These are phyloP conservation scores for Mycena polygramma DNA, from an alignment of 768 basidiomycete genomes.

Conservation along the genomic window DNA sequence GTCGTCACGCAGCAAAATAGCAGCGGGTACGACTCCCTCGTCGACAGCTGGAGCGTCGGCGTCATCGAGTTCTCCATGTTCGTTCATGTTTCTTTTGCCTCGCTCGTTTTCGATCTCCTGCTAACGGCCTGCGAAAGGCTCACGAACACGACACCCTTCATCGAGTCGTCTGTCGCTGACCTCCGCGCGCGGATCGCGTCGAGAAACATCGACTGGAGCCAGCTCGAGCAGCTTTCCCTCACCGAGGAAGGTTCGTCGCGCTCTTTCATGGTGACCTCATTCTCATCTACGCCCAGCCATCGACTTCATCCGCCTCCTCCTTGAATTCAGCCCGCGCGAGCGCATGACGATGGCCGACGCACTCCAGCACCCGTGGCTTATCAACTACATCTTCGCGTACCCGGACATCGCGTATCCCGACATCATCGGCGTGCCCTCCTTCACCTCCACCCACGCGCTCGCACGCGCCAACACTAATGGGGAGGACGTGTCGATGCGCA, in stretches of 20 bases:
- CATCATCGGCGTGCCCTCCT: constrained; percentile 11
- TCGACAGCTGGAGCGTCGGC: constrained; percentile 97
- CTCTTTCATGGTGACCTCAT: constrained; percentile 5
- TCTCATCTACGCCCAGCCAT: constrained; percentile 55
- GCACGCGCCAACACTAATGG: constrained; percentile 34
- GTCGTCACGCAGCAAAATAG: constrained; percentile 77
- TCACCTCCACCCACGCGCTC: too few relatives aligned
- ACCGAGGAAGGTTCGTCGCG: not conserved
- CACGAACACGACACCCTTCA: constrained; percentile 83
- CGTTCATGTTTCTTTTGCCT: constrained; percentile 40
- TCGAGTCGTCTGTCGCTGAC: constrained; percentile 71
- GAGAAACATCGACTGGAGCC: constrained; percentile 74
- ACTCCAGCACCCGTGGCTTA: constrained; percentile 84
- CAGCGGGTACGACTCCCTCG: constrained; percentile 87
- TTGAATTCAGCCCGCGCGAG: constrained; percentile 70
- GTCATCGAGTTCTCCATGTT: constrained; percentile 95
- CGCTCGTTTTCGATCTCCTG: constrained; percentile 5
- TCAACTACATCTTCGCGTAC: constrained; percentile 23
- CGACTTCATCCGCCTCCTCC: constrained; percentile 76
- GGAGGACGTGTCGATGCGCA: constrained; percentile 34
- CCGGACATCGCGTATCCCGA: constrained; percentile 31
- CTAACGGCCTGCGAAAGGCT: constrained; percentile 62
- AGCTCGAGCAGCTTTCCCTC: constrained; percentile 51
- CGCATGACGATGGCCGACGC: constrained; percentile 84
- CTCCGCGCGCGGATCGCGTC: constrained; percentile 71